Base-by-base conservation (phyloP, 331 rosid species). In the Arachis monticola region DNA sequence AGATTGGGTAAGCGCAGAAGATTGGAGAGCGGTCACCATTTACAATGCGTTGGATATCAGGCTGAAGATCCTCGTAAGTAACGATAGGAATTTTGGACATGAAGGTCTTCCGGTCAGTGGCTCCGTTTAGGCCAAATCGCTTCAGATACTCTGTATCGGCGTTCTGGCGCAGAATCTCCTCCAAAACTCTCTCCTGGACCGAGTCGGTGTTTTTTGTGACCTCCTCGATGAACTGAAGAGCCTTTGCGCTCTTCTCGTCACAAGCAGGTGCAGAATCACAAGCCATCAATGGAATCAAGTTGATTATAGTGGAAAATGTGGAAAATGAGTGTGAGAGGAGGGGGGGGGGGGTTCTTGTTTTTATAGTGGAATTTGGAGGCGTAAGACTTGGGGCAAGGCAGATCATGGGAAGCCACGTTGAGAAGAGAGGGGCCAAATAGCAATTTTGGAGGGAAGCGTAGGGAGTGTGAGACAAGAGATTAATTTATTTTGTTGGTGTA, bases 11-110 rank as follows among this genome's bases (percentile, higher is more conserved):
- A 64, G 96, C 8, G 63, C 79, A 84, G 32, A 94, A 76, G 83
- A 94, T 87, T 31, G 88, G 85, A 42, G 99, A 88, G 75, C 83
- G 83, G 74, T 94, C 99, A 11, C 99, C 99, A 44, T 92, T 87
- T 11, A 93, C 96, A 52, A 94, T 87, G 57, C 99, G 95, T 58
- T 90, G 93, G 51, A 94, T 88, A 64, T 90, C 83, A 3, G 93
- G 93, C 61, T 81, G 88, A 1, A 94, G 85, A 83, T 94, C 97
- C 71, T 94, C 97, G 74, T 92, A 94, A 0, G 84, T 79, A 1
- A 90, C 88, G 1, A 88, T 91, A 0, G 97, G 93, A n/a, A 94
- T 40, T 60, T 83, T 92, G 51, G 93, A 79, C 82, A 90, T 94
- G 84, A 87, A 94, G 0, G 88, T 32, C 8, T 86, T 80, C 0